These are phyloP conservation scores for Pseudonitzschia delicatissima DNA, from an alignment of 108 stramenopile species.

Conservation along the genomic window DNA sequence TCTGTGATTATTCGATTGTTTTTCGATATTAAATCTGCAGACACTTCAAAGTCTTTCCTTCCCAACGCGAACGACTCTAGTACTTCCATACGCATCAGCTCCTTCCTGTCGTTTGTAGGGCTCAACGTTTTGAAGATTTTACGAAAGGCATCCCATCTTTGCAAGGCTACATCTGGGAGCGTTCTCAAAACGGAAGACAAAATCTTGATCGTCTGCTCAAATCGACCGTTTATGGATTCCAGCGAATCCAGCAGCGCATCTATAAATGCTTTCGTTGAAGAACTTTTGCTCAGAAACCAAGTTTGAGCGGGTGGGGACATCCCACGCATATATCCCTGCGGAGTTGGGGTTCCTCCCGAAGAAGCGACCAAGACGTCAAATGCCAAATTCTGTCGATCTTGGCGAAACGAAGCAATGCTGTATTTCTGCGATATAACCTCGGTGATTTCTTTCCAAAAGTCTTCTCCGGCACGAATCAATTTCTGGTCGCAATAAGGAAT, in stretches of 20 bases:
- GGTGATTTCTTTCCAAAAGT: conserved; percentile 18
- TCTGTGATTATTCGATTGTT: background rate
- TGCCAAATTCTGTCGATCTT: background rate
- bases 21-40: background rate
- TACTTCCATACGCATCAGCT: background rate
- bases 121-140: background rate
- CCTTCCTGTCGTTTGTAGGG: background rate
- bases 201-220: background rate
- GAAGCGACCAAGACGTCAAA: conserved; percentile 3
- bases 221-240: background rate
- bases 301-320: conserved; percentile 13
- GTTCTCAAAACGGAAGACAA: conserved; percentile 22
- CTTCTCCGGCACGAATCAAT: background rate
- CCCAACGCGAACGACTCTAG: conserved; percentile 26
- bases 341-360: conserved; percentile 25
- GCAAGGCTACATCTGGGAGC: conserved; percentile 17
- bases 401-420: background rate
- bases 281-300: conserved; percentile 11
- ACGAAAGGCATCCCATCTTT: conserved; percentile 10
- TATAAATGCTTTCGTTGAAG: conserved; percentile 2
- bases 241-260: conserved; percentile 5
- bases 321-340: conserved; percentile 16
- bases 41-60: conserved; percentile 19
- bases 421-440: background rate
- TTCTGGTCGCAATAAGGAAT: conserved; percentile 15